Conservation (phyloP, 805 yeast genomes). For the Metschnikowia colocasiae region DNA sequence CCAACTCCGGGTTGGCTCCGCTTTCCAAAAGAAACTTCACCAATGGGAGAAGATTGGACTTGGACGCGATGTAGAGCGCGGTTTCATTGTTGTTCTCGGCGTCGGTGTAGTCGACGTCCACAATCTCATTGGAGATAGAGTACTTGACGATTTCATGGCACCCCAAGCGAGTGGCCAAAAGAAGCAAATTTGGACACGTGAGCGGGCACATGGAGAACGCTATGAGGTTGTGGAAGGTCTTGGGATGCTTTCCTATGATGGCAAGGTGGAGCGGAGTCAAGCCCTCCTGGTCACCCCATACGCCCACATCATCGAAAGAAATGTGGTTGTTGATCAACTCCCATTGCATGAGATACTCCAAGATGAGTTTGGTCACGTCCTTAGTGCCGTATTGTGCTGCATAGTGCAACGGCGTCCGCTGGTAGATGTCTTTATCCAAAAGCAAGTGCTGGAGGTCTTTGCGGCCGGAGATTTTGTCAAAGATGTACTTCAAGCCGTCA, state of each 20-base stretch:
- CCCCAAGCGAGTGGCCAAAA: conserved; percentile 66
- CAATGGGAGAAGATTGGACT: conserved; percentile 51
- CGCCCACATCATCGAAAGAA: conserved; percentile 52
- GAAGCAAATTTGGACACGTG: conserved; percentile 54
- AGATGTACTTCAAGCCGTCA: conserved; percentile 56
- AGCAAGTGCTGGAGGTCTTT: conserved; percentile 29
- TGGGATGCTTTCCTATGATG: conserved; percentile 77
- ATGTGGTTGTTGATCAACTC: conserved; percentile 43
- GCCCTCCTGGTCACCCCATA: conserved; percentile 77
- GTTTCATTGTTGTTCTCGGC: conserved; percentile 62
- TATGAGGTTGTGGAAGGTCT: conserved; percentile 61
- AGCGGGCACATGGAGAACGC: conserved; percentile 35
- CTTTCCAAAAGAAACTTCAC: conserved; percentile 52
- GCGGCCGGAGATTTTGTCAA: conserved; percentile 41
- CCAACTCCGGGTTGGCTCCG: conserved; percentile 71
- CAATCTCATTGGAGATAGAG: conserved; percentile 52
- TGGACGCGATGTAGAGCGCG: conserved; percentile 76
- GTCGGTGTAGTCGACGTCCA: conserved; percentile 63
- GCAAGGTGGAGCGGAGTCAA: conserved; percentile 82
- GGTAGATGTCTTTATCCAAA: conserved; percentile 67
- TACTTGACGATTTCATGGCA: conserved; percentile 53
- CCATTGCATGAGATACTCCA: conserved; percentile 59
- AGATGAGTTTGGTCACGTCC: conserved; percentile 54
- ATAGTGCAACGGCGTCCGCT: conserved; percentile 85
- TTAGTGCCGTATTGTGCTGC: conserved; percentile 82